Evolutionary conservation across 2,329 filamentous ascomycete species (phyloP).

Genomic region (Plenodomus lindquistii): DNA sequence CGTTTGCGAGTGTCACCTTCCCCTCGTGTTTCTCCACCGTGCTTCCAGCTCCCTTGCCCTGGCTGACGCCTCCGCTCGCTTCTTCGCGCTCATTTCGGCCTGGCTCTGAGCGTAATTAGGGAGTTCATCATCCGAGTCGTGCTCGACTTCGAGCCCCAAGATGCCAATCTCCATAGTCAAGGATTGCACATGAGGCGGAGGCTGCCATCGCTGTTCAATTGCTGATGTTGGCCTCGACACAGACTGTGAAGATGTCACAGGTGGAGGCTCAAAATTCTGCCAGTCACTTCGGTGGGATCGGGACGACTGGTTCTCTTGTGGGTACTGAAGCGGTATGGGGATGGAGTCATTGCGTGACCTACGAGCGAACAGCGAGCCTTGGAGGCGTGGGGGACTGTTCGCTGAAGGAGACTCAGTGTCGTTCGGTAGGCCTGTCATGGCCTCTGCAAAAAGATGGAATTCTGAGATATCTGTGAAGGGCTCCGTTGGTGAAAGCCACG

Average conservation of each 20-base stretch:
- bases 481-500: constrained; percentile 41
- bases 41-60: constrained; percentile 51
- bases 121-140: constrained; percentile 43
- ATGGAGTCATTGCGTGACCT: constrained; percentile 30
- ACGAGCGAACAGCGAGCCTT: constrained; percentile 40
- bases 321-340: constrained; percentile 26
- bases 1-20: constrained; percentile 4
- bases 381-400: constrained; percentile 35
- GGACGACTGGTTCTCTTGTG: constrained; percentile 14
- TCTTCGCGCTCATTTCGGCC: constrained; percentile 48
- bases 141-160: constrained; percentile 36
- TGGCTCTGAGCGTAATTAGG: constrained; percentile 55
- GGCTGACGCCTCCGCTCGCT: constrained; percentile 47
- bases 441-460: constrained; percentile 46
- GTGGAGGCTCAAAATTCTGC: constrained; percentile 32
- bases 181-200: constrained; percentile 23
- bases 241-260: constrained; percentile 9
- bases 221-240: constrained; percentile 17
- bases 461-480: constrained; percentile 42
- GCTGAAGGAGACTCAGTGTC: constrained; percentile 37
- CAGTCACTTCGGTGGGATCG: constrained; percentile 20
- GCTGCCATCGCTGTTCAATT: constrained; percentile 16
- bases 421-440: constrained; percentile 40
- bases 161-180: constrained; percentile 38
- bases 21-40: constrained; percentile 42